These are phyloP conservation scores for Echinosphaeria canescens DNA, from an alignment of 2,329 filamentous ascomycete genomes.

Conservation along the genomic window DNA sequence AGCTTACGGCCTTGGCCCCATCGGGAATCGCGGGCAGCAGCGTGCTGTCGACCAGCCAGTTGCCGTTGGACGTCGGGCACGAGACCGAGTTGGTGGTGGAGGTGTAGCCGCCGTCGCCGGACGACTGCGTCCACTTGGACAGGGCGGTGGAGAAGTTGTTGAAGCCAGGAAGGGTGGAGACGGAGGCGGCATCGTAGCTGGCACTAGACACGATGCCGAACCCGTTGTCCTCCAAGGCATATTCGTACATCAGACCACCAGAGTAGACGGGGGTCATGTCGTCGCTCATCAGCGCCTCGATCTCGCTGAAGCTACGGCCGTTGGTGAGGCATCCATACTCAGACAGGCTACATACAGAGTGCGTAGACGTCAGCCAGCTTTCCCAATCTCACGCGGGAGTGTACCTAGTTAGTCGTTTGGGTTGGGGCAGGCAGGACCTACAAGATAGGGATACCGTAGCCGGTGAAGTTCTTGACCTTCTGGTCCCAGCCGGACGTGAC, in stretches of 20 bases:
- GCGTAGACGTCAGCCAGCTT: no score
- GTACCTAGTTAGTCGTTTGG: no score
- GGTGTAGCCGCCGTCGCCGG: constrained; percentile 24
- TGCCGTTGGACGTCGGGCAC: constrained; percentile 24
- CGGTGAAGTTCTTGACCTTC: constrained; percentile 73
- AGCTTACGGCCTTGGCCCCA: constrained; percentile 15
- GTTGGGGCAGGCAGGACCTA: constrained; percentile 10
- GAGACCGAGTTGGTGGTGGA: constrained; percentile 20
- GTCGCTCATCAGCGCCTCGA: constrained; percentile 60
- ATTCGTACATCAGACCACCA: constrained; percentile 92
- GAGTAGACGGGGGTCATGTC: constrained; percentile 87
- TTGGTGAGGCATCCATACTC: constrained; percentile 83
- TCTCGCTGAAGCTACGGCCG: constrained; percentile 62
- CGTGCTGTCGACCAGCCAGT: constrained; percentile 28
- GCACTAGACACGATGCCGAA: constrained; percentile 78
- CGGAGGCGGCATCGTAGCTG: constrained; percentile 29
- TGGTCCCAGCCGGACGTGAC: constrained; percentile 56
- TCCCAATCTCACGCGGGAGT: no score
- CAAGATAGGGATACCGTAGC: constrained; percentile 79
- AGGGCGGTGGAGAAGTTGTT: constrained; percentile 24
- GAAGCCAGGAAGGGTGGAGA: constrained; percentile 42
- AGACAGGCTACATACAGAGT: constrained; percentile 59
- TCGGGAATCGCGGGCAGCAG: constrained; percentile 27
- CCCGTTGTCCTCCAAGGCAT: constrained; percentile 56
- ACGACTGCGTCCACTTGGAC: constrained; percentile 23